Percentiles rank a stretch among this genome's conserved stretches.
Evolutionary conservation across 768 basidiomycete species (phyloP).

Genomic region (Lactarius akahatsu): DNA sequence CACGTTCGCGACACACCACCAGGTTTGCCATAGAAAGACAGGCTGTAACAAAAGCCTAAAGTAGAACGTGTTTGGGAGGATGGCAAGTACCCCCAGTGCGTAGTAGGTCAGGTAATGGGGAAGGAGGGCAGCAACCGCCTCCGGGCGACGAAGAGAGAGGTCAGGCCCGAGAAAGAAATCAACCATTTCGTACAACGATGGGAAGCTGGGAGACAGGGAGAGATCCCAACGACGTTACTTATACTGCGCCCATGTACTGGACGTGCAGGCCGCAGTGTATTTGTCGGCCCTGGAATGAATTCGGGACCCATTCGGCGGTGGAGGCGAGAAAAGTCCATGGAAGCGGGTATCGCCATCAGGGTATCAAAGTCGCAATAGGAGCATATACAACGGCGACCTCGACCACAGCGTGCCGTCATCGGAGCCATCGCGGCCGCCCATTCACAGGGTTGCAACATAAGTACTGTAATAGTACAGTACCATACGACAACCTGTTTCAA

Average conservation of each 20-base stretch:
- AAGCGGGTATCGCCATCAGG: background rate
- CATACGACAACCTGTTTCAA: too few species aligned
- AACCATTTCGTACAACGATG: background rate
- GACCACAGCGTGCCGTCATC: too few species aligned
- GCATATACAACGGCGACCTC: too few species aligned
- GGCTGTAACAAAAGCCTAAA: conserved; percentile 10
- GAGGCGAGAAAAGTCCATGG: background rate
- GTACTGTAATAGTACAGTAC: too few species aligned
- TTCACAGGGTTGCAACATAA: too few species aligned
- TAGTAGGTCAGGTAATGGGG: conserved; percentile 15
- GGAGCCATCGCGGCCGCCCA: too few species aligned
- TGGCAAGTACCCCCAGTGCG: conserved; percentile 9
- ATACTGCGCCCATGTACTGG: background rate
- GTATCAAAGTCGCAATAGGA: too few species aligned
- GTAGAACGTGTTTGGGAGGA: conserved; percentile 12
- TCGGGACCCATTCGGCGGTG: background rate
- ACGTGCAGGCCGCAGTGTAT: background rate
- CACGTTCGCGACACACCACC: background rate
- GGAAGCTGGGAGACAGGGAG: too few species aligned
- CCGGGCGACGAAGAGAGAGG: conserved; percentile 2
- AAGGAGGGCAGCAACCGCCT: background rate
- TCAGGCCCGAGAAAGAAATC: background rate
- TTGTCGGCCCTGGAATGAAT: background rate
- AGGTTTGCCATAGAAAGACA: conserved; percentile 3
- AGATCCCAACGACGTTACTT: too few species aligned